Evolutionary conservation across 2,329 filamentous ascomycete species (phyloP).

Genomic region (Sporothrix brunneoviolacea): DNA sequence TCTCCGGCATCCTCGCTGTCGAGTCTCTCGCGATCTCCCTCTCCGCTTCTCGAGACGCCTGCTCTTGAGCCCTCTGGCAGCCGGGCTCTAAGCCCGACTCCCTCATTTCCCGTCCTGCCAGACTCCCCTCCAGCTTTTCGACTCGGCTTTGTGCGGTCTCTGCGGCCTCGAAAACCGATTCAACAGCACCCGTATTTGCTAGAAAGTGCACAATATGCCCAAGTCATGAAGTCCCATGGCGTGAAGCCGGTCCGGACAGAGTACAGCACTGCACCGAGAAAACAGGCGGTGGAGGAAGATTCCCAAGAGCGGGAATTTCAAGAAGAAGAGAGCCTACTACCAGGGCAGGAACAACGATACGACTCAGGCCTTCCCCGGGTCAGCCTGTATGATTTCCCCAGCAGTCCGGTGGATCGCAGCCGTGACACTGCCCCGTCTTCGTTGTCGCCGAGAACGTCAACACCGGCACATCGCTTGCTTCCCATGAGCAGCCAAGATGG

Average conservation of each 20-base stretch:
- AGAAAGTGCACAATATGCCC: constrained; percentile 49
- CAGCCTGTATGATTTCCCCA: constrained; percentile 9
- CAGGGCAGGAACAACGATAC: constrained; percentile 15
- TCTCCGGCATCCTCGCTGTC: constrained; percentile 15
- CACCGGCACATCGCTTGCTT: constrained; percentile 18
- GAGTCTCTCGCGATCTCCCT: constrained; percentile 2
- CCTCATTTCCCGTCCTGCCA: constrained; percentile 5
- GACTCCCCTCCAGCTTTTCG: constrained; percentile 20
- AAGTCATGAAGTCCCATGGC: constrained; percentile 46
- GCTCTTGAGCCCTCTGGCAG: neutral
- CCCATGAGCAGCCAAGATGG: constrained; percentile 25
- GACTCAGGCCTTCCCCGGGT: neutral
- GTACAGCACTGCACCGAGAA: constrained; percentile 23
- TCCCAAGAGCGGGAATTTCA: constrained; percentile 46
- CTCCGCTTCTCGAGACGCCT: neutral
- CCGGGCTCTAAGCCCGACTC: neutral
- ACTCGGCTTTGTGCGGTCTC: constrained; percentile 37
- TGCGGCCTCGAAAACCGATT: constrained; percentile 55
- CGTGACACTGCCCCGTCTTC: constrained; percentile 13
- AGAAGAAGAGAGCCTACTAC: constrained; percentile 42
- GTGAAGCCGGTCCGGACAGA: constrained; percentile 44
- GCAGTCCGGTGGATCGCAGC: neutral
- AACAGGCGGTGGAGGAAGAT: constrained; percentile 30
- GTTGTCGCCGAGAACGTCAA: constrained; percentile 25
- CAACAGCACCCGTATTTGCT: constrained; percentile 54